phyloP scores from a whole-genome alignment of 1,284 basidiomycete genomes.

The Cutaneotrichosporon spelunceum region DNA sequence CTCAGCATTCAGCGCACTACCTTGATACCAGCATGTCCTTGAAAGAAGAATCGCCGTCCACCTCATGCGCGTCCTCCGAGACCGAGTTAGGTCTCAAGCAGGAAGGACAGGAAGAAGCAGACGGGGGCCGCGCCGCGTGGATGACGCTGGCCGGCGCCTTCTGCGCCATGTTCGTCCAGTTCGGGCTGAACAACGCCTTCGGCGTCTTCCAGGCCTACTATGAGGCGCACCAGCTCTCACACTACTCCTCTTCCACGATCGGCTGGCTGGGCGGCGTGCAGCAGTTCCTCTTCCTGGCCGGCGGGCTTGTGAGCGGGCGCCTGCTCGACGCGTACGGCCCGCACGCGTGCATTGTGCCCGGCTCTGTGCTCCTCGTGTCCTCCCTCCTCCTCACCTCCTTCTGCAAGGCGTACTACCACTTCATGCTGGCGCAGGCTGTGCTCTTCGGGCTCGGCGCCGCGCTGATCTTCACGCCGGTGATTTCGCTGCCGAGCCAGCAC shows the following conservation, averaged over 20 bases:
- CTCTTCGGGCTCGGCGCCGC: constrained; percentile 42
- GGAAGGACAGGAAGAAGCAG: constrained; percentile 4
- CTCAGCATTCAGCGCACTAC: background rate
- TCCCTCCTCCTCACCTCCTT: constrained; percentile 35
- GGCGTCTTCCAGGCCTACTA: constrained; percentile 37
- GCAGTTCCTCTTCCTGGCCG: constrained; percentile 55
- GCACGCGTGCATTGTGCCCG: constrained; percentile 53
- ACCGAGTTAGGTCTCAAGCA: background rate
- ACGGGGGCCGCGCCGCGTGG: constrained; percentile 17
- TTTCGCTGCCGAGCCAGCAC: constrained; percentile 58
- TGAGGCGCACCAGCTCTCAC: constrained; percentile 25
- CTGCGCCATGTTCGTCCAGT: constrained; percentile 16
- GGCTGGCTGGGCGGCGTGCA: constrained; percentile 72
- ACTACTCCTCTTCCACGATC: constrained; percentile 29
- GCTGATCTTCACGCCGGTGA: constrained; percentile 56
- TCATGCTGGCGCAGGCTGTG: constrained; percentile 31
- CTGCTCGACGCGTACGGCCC: constrained; percentile 30
- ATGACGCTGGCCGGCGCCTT: constrained; percentile 17
- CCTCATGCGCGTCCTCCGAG: background rate
- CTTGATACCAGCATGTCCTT: background rate
- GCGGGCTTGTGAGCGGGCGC: constrained; percentile 40
- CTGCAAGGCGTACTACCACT: constrained; percentile 62
- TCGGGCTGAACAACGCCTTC: constrained; percentile 29
- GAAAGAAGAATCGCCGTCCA: background rate
- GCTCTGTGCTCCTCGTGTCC: constrained; percentile 55